A percentile compares a stretch with the other conserved stretches of the same genome.
Conservation (phyloP, 495 filamentous ascomycete species). For the Aspergillus olivimuriae region DNA sequence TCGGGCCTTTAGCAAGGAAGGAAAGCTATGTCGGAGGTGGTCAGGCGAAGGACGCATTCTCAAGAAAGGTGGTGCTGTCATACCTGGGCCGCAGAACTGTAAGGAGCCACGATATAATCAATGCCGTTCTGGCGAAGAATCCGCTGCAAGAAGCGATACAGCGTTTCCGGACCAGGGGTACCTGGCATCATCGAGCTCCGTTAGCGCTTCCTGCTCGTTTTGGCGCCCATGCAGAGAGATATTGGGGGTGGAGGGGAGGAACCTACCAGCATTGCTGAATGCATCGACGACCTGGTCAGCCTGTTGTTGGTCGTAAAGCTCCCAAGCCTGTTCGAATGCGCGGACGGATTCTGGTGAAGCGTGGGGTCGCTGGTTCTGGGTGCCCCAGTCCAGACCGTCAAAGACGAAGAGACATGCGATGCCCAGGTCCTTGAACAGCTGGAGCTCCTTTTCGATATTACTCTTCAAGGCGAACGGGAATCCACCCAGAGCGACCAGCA, state of each 20-base stretch:
- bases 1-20: slow-evolving; percentile 66
- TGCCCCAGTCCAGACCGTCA: slow-evolving; percentile 71
- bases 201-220: too few species aligned
- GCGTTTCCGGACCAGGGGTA: slow-evolving; percentile 49
- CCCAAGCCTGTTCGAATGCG: slow-evolving; percentile 65
- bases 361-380: slow-evolving; percentile 55
- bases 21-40: slow-evolving; percentile 54
- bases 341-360: slow-evolving; percentile 38
- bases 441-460: slow-evolving; percentile 68
- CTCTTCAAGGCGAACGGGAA: slow-evolving; percentile 68
- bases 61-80: not conserved
- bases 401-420: slow-evolving; percentile 81
- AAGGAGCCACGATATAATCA: slow-evolving; percentile 82
- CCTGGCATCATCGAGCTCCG: slow-evolving; percentile 27
- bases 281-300: slow-evolving; percentile 71
- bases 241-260: not conserved
- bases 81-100: slow-evolving; percentile 86
- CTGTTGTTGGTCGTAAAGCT: slow-evolving; percentile 73
- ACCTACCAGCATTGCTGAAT: slow-evolving; percentile 76
- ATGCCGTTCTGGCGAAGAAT: slow-evolving; percentile 63
- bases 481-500: slow-evolving; percentile 85
- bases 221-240: not conserved
- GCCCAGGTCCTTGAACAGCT: slow-evolving; percentile 51
- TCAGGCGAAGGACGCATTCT: not conserved
- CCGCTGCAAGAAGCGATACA: slow-evolving; percentile 69